Evolutionary conservation across 2,329 filamentous ascomycete genomes (phyloP).

Genomic region (Claviceps sp.): DNA sequence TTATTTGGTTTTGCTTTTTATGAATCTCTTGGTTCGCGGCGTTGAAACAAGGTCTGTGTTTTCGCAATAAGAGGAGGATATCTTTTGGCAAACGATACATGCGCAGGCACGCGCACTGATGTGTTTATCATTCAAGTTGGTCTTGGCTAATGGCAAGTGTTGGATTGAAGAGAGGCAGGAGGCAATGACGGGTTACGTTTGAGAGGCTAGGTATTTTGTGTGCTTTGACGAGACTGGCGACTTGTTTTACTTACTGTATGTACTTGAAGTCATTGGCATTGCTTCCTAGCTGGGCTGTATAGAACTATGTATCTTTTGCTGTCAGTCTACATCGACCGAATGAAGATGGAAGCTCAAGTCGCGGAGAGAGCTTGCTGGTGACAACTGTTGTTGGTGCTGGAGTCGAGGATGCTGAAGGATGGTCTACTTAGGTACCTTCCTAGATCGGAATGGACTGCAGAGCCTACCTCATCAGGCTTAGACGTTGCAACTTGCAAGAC

Average conservation of each 20-base stretch:
- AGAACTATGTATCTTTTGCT: constrained; percentile 1
- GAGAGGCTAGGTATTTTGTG: background rate
- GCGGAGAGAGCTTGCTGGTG: background rate
- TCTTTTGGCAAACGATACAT: background rate
- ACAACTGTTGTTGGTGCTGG: background rate
- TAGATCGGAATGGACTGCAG: background rate
- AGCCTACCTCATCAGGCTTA: background rate
- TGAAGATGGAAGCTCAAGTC: background rate
- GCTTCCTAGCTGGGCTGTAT: constrained; percentile 5
- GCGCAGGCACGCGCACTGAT: background rate
- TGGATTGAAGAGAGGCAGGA: background rate
- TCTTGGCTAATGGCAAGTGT: background rate
- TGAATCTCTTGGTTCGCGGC: constrained; percentile 3
- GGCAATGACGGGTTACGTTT: background rate
- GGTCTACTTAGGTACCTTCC: background rate
- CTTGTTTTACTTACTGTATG: constrained; percentile 1
- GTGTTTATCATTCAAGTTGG: background rate
- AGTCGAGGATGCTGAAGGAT: background rate
- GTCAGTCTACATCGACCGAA: background rate
- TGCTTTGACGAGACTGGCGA: background rate
- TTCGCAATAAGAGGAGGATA: background rate
- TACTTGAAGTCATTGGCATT: constrained; percentile 5
- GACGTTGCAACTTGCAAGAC: too few relatives aligned
- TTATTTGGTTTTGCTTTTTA: constrained; percentile 4
- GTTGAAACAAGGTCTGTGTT: constrained; percentile 4